Conservation (phyloP, 768 basidiomycete genomes). For the Hirschioporus abietinus region DNA sequence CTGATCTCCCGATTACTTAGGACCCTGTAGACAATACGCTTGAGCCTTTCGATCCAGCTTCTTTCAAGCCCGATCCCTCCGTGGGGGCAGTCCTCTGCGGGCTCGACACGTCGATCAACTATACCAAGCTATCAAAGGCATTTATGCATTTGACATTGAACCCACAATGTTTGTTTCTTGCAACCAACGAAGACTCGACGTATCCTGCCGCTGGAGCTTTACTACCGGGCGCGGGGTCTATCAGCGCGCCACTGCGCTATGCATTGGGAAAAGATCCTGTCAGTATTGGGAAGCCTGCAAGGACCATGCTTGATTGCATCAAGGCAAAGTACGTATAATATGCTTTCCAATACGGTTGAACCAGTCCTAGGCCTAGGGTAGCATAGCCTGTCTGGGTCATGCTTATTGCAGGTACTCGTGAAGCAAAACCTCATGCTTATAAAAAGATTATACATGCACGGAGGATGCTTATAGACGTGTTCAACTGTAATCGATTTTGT, state of each 20-base stretch:
- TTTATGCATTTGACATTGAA: constrained; percentile 85
- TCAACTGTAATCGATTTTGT: not conserved
- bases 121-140: constrained; percentile 91
- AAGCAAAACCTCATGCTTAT: no score
- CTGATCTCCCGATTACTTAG: constrained; percentile 31
- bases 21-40: constrained; percentile 81
- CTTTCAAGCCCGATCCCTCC: constrained; percentile 69
- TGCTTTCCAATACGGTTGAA: no score
- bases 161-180: constrained; percentile 76
- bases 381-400: no score
- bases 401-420: no score
- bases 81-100: constrained; percentile 96
- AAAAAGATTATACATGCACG: no score
- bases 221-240: constrained; percentile 80
- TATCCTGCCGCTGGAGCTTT: constrained; percentile 71
- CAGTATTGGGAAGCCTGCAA: constrained; percentile 86
- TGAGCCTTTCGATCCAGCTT: constrained; percentile 56
- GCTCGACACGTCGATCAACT: constrained; percentile 81
- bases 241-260: constrained; percentile 77
- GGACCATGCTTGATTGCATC: constrained; percentile 91
- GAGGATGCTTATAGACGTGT: no score
- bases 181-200: constrained; percentile 90
- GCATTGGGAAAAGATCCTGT: constrained; percentile 67
- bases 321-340: constrained; percentile 55
- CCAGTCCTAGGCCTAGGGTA: no score